Evolutionary conservation across 2,329 filamentous ascomycete species (phyloP), one percentile per base, ranked within the genome.

Genomic region (Phialophora tarda): DNA sequence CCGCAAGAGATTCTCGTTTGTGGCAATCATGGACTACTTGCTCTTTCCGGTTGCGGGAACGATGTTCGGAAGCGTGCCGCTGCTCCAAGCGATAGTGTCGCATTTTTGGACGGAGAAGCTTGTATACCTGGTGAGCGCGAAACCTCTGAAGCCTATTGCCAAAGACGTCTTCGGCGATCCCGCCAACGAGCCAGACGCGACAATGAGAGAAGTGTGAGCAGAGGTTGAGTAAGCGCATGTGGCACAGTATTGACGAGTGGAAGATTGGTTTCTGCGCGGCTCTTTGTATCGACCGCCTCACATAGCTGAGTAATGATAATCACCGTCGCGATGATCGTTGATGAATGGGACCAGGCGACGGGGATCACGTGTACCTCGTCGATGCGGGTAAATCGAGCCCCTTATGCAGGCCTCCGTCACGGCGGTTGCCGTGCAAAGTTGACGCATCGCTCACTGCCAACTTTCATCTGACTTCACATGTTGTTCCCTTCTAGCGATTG

Each of bases 61-160:
- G 1, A 71, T 91, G 2, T 91, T 88, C 72, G 89, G 89, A 21
- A 84, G 88, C 0, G 84, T 91, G 21, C 89, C 89, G 0, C 86
- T 87, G 51, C 82, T 88, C 4, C 88, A 91, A 69, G 89, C 89
- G 1, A 85, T 89, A 69, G 77, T 91, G 62, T 86, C 83, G 73
- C 89, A 92, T 75, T 86, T 91, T 73, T 91, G 88, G 84, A 90
- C 87, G 0, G 80, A 88, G 38, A 82, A 89, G 63, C 75, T 92
- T 71, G 87, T 89, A 11, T 92, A 92, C 77, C 85, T 87, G 0
- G 89, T 92, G 73, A 91, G 88, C 79, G 87, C 88, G 77, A 92
- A 91, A 84, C 87, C 72, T 3, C 51, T 69, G n/a, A 67, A 62
- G 58, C 24, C 61, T 24, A 47, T 26, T 24, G 17, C 60, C 8